phyloP scores from a whole-genome alignment of 2,329 filamentous ascomycete species.

The Cadophora malorum region DNA sequence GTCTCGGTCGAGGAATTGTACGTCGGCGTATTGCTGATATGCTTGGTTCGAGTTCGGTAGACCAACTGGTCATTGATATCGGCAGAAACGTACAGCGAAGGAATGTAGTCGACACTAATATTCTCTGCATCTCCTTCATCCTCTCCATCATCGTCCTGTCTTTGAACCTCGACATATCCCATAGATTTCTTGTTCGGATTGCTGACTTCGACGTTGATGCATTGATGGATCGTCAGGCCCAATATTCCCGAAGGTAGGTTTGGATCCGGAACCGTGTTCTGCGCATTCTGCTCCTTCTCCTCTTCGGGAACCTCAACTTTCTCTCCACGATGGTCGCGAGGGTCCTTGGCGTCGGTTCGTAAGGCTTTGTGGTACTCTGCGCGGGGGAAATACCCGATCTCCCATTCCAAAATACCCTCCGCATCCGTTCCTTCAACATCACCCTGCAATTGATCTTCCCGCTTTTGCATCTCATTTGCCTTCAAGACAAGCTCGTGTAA shows the following conservation, averaged over 20 bases:
- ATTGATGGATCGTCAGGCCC: constrained; percentile 34
- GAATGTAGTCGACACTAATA: constrained; percentile 33
- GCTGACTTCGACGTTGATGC: constrained; percentile 33
- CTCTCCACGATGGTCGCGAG: constrained; percentile 32
- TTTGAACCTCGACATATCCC: constrained; percentile 31
- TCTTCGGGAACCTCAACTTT: constrained; percentile 29
- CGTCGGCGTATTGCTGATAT: constrained; percentile 30
- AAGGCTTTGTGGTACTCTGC: constrained; percentile 32
- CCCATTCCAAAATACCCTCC: constrained; percentile 34
- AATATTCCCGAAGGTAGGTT: constrained; percentile 34
- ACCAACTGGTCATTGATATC: constrained; percentile 34
- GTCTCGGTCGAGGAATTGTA: constrained; percentile 33
- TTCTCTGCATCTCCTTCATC: constrained; percentile 29
- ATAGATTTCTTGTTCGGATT: constrained; percentile 35
- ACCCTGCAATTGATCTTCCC: constrained; percentile 33
- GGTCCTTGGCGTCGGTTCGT: constrained; percentile 32
- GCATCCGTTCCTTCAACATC: constrained; percentile 35
- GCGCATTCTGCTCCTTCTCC: constrained; percentile 31
- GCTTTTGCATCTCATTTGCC: constrained; percentile 35
- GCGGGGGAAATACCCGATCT: constrained; percentile 35
- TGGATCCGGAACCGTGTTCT: constrained; percentile 35
- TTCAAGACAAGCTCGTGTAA: constrained; percentile 33
- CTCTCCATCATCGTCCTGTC: constrained; percentile 35
- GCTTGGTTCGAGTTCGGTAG: constrained; percentile 33
- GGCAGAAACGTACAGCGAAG: constrained; percentile 33